These are phyloP conservation scores for Cucurbitaria berberidis DNA, from an alignment of 2,329 filamentous ascomycete species.

Conservation along the genomic window DNA sequence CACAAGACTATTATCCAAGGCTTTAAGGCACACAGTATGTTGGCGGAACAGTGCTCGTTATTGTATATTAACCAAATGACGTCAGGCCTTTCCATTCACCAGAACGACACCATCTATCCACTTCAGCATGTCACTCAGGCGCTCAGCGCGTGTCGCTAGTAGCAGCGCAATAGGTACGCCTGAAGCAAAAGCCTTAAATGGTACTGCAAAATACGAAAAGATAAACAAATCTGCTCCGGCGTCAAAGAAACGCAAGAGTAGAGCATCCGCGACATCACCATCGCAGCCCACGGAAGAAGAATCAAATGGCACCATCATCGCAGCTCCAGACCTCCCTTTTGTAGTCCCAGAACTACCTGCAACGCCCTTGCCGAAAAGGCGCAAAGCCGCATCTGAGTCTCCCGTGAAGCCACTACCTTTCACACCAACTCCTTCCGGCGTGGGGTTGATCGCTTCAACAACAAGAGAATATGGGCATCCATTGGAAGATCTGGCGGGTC, in stretches of 20 bases:
- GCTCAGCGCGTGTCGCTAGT: conserved; percentile 57
- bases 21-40: conserved; percentile 8
- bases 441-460: conserved; percentile 52
- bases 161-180: conserved; percentile 26
- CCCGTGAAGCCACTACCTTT: conserved; percentile 32
- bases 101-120: conserved; percentile 1
- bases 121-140: conserved; percentile 58
- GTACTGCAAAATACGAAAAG: conserved; percentile 16
- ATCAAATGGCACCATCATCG: not conserved
- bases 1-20: not conserved
- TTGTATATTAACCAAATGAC: conserved; percentile 24
- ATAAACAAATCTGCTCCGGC: conserved; percentile 12
- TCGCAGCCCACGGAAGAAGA: conserved; percentile 7
- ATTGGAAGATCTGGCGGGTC: conserved; percentile 27
- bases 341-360: conserved; percentile 23
- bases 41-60: conserved; percentile 54
- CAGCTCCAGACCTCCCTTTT: conserved; percentile 9
- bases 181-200: conserved; percentile 18
- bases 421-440: conserved; percentile 57
- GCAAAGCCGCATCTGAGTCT: conserved; percentile 24
- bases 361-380: conserved; percentile 43
- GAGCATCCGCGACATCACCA: conserved; percentile 10
- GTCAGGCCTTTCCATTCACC: conserved; percentile 20
- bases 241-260: conserved; percentile 35
- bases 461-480: conserved; percentile 30